These are phyloP conservation scores for Colletotrichum cuscutae DNA, from an alignment of 2,329 filamentous ascomycete species.

Conservation along the genomic window DNA sequence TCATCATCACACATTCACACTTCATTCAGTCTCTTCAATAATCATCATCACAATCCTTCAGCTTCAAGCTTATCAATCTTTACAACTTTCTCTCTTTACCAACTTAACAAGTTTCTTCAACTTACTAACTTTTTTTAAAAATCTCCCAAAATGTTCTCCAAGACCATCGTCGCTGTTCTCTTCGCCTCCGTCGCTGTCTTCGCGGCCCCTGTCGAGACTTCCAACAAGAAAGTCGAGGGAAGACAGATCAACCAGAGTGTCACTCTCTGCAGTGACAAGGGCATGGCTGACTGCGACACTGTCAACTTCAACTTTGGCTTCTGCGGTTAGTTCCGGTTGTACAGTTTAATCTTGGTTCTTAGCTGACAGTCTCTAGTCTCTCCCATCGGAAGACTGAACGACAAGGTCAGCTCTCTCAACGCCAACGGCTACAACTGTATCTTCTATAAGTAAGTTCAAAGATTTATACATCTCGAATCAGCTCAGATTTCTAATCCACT, in stretches of 20 bases:
- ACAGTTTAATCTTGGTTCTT: too few relatives aligned
- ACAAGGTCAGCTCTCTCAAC: conserved; percentile 28
- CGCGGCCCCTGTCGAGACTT: conserved; percentile 18
- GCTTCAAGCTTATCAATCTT: too few relatives aligned
- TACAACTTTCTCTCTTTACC: too few relatives aligned
- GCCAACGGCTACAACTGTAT: conserved; percentile 26
- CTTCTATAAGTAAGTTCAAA: conserved; percentile 20
- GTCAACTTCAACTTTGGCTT: conserved; percentile 28
- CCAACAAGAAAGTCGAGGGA: background rate
- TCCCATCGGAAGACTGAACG: conserved; percentile 17
- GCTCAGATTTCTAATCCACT: background rate
- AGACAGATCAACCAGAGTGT: conserved; percentile 19
- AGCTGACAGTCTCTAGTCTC: background rate
- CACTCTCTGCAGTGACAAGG: conserved; percentile 23
- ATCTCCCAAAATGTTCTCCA: conserved; percentile 21
- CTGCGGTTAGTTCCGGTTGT: conserved; percentile 10
- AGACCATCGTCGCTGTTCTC: conserved; percentile 23
- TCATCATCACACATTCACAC: too few relatives aligned
- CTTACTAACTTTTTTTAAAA: too few relatives aligned
- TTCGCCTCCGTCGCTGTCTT: conserved; percentile 17
- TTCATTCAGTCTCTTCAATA: too few relatives aligned
- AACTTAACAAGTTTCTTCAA: too few relatives aligned
- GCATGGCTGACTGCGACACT: conserved; percentile 19
- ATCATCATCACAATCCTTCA: too few relatives aligned
- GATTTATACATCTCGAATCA: background rate